phyloP scores from a whole-genome alignment of 2,329 filamentous ascomycete species.

The Phialemonium atrogriseum region DNA sequence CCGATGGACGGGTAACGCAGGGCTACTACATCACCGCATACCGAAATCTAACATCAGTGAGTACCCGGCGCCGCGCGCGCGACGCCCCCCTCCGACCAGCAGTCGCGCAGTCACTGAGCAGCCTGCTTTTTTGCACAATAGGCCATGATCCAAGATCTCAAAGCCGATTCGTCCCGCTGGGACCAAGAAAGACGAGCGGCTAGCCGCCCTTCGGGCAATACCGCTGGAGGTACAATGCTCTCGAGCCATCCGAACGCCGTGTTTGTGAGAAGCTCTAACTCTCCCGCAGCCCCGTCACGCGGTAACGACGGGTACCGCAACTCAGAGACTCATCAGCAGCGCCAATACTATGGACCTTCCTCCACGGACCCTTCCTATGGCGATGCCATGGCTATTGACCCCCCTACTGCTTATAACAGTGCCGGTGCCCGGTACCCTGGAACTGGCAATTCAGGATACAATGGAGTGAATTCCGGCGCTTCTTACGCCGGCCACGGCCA shows the following conservation, averaged over 20 bases:
- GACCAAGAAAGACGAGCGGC: conserved; percentile 51
- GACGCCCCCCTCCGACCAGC: too few relatives aligned
- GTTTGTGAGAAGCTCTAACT: conserved; percentile 50
- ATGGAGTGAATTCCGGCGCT: conserved; percentile 4
- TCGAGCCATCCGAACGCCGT: conserved; percentile 40
- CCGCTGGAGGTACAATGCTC: conserved; percentile 49
- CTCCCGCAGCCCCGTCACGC: conserved; percentile 34
- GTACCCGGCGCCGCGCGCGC: conserved; percentile 19
- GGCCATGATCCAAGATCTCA: conserved; percentile 57
- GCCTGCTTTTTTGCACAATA: conserved; percentile 17
- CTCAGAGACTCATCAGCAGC: conserved; percentile 15
- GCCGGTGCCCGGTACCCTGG: conserved; percentile 3
- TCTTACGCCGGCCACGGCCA: conserved; percentile 1
- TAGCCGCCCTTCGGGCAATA: conserved; percentile 27
- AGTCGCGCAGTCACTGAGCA: background rate
- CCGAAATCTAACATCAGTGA: conserved; percentile 68
- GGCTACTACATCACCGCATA: conserved; percentile 76
- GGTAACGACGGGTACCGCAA: conserved; percentile 25
- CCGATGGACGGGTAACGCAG: conserved; percentile 49
- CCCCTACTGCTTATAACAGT: background rate
- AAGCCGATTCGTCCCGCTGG: conserved; percentile 54
- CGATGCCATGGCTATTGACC: conserved; percentile 5
- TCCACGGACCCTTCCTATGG: conserved; percentile 3
- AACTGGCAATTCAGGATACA: conserved; percentile 6
- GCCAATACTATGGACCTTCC: conserved; percentile 7